These are phyloP conservation scores for Neofusicoccum laricinum DNA, from an alignment of 2,329 filamentous ascomycete genomes.

Conservation along the genomic window DNA sequence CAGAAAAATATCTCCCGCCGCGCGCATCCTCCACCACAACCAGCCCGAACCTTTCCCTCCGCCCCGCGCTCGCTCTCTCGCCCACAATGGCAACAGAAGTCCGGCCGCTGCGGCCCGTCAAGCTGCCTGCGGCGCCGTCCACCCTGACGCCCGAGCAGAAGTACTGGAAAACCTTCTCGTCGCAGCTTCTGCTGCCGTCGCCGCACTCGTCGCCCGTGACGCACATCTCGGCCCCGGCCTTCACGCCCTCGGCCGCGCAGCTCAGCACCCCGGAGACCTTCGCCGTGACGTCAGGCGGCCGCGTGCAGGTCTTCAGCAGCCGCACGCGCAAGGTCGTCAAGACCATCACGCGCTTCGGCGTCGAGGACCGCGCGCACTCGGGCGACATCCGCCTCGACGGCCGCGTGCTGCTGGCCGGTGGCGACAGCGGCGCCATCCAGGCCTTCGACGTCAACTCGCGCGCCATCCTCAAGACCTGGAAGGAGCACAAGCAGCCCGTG, in stretches of 20 bases:
- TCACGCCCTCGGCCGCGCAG: slow-evolving; percentile 37
- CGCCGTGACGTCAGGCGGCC: slow-evolving; percentile 89
- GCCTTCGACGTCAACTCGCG: slow-evolving; percentile 90
- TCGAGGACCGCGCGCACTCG: slow-evolving; percentile 80
- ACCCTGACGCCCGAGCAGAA: slow-evolving; percentile 86
- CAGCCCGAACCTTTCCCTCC: background rate
- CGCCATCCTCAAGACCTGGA: slow-evolving; percentile 93
- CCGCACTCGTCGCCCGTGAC: slow-evolving; percentile 88
- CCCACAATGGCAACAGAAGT: slow-evolving; percentile 78
- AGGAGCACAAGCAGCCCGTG: slow-evolving; percentile 88
- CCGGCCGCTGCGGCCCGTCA: slow-evolving; percentile 73
- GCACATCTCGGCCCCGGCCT: slow-evolving; percentile 72
- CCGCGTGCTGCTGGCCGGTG: slow-evolving; percentile 83
- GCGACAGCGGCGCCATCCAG: slow-evolving; percentile 88
- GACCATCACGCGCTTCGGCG: slow-evolving; percentile 81
- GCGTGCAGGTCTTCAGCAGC: slow-evolving; percentile 90
- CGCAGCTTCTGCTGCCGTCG: slow-evolving; percentile 83
- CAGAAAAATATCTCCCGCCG: slow-evolving; percentile 15
- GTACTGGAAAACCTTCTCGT: slow-evolving; percentile 96
- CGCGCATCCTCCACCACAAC: background rate
- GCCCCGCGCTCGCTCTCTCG: background rate
- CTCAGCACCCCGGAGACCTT: slow-evolving; percentile 63
- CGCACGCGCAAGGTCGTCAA: slow-evolving; percentile 89
- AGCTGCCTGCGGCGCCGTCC: slow-evolving; percentile 77
- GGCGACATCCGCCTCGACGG: slow-evolving; percentile 88